Percentiles rank a stretch among this genome's conserved stretches.
These are phyloP conservation scores for Tolypocladium cylindrosporum DNA, from an alignment of 2,329 filamentous ascomycete genomes.

Conservation along the genomic window DNA sequence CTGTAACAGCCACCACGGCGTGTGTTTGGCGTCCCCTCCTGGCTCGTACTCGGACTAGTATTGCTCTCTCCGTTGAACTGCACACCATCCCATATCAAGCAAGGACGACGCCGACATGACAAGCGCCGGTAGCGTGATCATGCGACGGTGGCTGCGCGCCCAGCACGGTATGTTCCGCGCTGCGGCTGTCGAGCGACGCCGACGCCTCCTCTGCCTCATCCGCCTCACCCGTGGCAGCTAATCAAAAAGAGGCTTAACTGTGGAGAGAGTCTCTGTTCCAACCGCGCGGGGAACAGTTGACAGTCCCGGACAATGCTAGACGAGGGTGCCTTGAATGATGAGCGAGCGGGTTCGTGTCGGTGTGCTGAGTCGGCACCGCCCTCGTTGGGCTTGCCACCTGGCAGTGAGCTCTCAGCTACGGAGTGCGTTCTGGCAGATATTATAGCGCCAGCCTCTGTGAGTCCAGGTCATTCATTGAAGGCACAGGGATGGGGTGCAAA, in stretches of 20 bases:
- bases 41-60: no score
- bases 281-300: neutral
- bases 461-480: neutral
- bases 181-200: neutral
- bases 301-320: neutral
- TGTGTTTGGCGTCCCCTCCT: neutral
- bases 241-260: neutral
- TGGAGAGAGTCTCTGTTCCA: neutral
- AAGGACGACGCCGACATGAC: neutral
- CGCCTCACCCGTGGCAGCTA: slow-evolving; percentile 4
- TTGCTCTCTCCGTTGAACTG: neutral
- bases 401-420: neutral
- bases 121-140: neutral
- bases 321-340: neutral
- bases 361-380: neutral
- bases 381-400: neutral
- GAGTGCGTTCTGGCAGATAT: neutral
- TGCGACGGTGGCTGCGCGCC: slow-evolving; percentile 3
- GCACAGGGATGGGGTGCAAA: neutral
- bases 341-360: neutral
- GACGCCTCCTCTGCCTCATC: neutral
- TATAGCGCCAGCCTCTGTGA: neutral
- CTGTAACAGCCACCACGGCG: neutral
- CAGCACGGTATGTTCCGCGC: slow-evolving; percentile 4
- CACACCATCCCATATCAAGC: neutral